phyloP scores from a whole-genome alignment of 306 rosid genomes.

The Prunus davidiana region DNA sequence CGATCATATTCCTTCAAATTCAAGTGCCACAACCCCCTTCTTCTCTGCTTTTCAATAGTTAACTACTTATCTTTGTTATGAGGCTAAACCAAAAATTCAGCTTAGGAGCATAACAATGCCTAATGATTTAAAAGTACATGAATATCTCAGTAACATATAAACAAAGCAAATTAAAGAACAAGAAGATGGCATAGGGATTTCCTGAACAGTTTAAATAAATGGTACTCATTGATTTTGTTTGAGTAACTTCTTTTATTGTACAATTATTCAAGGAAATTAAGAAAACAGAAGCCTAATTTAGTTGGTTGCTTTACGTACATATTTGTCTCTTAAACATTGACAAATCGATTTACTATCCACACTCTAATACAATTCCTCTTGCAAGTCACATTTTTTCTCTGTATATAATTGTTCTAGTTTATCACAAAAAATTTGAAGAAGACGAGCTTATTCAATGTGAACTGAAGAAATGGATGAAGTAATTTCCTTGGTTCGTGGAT shows the following conservation, averaged over 20 bases:
- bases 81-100: background rate
- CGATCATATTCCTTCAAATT: too few relatives aligned
- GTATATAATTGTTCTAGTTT: background rate
- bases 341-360: background rate
- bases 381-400: background rate
- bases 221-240: background rate
- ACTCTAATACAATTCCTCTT: background rate
- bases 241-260: slow-evolving; percentile 2
- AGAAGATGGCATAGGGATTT: background rate
- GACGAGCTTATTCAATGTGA: slow-evolving; percentile 39
- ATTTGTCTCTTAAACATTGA: background rate
- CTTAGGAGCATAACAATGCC: background rate
- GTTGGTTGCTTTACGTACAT: background rate
- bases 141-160: background rate
- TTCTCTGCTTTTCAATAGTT: too few relatives aligned
- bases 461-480: slow-evolving; percentile 72
- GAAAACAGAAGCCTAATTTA: background rate
- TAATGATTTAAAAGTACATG: too few relatives aligned
- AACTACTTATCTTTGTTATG: too few relatives aligned
- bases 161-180: background rate
- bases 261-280: slow-evolving; percentile 5
- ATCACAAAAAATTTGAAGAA: slow-evolving; percentile 3
- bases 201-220: background rate
- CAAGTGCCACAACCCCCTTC: too few relatives aligned
- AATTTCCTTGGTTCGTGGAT: slow-evolving; percentile 70